Conservation (phyloP, 805 yeast species). For the Torulaspora delbrueckii region DNA sequence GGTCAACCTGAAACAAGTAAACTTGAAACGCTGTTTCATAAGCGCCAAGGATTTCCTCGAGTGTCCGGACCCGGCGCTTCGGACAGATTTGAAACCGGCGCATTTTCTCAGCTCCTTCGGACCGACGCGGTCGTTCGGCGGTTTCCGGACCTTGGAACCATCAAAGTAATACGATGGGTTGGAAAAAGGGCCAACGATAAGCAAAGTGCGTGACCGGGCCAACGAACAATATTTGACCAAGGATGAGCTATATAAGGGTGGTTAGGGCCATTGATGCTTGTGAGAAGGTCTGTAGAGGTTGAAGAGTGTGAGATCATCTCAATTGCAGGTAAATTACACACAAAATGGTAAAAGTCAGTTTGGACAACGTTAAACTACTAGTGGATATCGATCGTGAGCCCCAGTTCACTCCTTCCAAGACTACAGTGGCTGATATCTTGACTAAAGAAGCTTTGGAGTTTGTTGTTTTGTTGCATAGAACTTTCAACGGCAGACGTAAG, state of each 20-base stretch:
- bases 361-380: constrained; percentile 36
- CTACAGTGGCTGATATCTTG: constrained; percentile 38
- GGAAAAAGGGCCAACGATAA: neutral
- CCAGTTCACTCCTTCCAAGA: constrained; percentile 35
- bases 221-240: neutral
- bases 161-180: neutral
- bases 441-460: constrained; percentile 52
- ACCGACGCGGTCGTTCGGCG: neutral
- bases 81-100: neutral
- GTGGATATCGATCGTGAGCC: constrained; percentile 35
- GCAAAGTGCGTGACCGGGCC: neutral
- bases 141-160: neutral
- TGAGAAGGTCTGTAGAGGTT: neutral
- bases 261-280: neutral
- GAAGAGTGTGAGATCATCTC: neutral
- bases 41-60: no score
- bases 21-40: no score
- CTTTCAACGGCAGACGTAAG: constrained; percentile 60
- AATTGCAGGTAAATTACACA: neutral
- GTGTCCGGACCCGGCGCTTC: neutral
- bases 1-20: neutral
- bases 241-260: neutral
- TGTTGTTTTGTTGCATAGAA: constrained; percentile 66
- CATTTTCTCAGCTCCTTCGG: neutral
- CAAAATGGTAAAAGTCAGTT: constrained; percentile 25